These are phyloP conservation scores for Hypomontagnella monticulosa DNA, from an alignment of 495 filamentous ascomycete genomes.

Conservation along the genomic window DNA sequence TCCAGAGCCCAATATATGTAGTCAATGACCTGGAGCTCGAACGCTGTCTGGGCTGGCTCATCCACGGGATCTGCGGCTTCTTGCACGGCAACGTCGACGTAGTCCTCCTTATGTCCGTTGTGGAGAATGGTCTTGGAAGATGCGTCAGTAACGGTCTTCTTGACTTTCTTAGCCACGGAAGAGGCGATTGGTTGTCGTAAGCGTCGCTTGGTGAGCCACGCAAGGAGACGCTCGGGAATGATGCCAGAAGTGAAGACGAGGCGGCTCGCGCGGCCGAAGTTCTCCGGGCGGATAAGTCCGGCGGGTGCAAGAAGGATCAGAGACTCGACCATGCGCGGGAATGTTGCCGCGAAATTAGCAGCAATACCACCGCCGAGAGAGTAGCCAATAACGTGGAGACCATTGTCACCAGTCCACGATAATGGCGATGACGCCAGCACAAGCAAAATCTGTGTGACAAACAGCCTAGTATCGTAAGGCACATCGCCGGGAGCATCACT, in stretches of 20 bases:
- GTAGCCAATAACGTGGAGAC: conserved; percentile 80
- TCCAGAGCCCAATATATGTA: conserved; percentile 66
- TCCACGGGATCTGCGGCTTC: conserved; percentile 35
- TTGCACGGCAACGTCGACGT: conserved; percentile 42
- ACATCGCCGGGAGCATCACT: conserved; percentile 73
- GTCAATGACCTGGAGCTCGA: conserved; percentile 54
- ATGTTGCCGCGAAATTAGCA: conserved; percentile 74
- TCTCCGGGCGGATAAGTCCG: conserved; percentile 60
- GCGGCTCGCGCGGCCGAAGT: conserved; percentile 53
- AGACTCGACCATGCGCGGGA: conserved; percentile 71
- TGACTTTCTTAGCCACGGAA: conserved; percentile 44
- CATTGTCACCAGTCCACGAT: conserved; percentile 56
- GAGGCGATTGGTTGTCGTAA: conserved; percentile 53
- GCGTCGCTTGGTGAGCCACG: conserved; percentile 49
- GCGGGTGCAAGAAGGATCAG: conserved; percentile 80
- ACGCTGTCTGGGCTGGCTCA: conserved; percentile 36
- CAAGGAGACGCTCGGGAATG: conserved; percentile 51
- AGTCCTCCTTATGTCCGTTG: conserved; percentile 40
- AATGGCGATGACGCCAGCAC: conserved; percentile 72
- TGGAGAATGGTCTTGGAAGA: conserved; percentile 1
- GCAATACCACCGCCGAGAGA: conserved; percentile 84
- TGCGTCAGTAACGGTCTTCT: conserved; percentile 3
- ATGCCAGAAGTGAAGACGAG: conserved; percentile 55
- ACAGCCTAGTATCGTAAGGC: conserved; percentile 75
- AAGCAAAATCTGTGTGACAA: conserved; percentile 76